These are phyloP conservation scores for Chalaropsis ovoidea DNA, from an alignment of 2,329 filamentous ascomycete species.

Conservation along the genomic window DNA sequence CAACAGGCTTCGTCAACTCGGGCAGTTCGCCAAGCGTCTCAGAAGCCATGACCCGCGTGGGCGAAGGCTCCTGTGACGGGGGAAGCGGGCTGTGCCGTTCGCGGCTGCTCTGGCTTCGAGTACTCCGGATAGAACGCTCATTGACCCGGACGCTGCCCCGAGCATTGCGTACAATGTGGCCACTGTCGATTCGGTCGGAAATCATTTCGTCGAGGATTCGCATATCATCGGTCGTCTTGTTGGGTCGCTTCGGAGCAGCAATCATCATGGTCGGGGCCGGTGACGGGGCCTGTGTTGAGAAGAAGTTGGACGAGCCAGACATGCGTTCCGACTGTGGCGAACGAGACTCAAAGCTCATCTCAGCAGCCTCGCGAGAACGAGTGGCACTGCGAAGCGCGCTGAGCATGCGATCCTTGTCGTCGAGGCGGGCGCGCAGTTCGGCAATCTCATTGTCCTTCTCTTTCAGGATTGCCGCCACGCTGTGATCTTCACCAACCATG, in stretches of 20 bases:
- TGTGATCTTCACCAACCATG: slow-evolving; percentile 69
- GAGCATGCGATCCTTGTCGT: slow-evolving; percentile 94
- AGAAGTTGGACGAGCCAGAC: slow-evolving; percentile 31
- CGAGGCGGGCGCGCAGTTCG: slow-evolving; percentile 75
- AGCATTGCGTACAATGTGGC: slow-evolving; percentile 56
- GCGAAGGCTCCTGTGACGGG: slow-evolving; percentile 20
- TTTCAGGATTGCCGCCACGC: slow-evolving; percentile 59
- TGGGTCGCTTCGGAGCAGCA: slow-evolving; percentile 37
- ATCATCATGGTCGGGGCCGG: slow-evolving; percentile 28
- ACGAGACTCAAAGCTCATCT: slow-evolving; percentile 32
- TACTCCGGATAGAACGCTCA: slow-evolving; percentile 21
- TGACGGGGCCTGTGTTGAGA: slow-evolving; percentile 28
- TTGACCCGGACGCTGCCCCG: slow-evolving; percentile 52
- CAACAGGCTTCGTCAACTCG: slow-evolving; percentile 13
- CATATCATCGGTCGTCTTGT: slow-evolving; percentile 78
- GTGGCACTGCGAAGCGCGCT: slow-evolving; percentile 74
- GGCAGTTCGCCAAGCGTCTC: not conserved
- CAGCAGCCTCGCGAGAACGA: slow-evolving; percentile 73
- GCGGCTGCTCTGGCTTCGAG: slow-evolving; percentile 19
- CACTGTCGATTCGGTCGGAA: slow-evolving; percentile 70
- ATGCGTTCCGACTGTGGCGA: slow-evolving; percentile 30
- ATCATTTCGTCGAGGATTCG: slow-evolving; percentile 97
- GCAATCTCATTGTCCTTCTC: slow-evolving; percentile 92
- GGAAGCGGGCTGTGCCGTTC: slow-evolving; percentile 17
- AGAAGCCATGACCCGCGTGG: slow-evolving; percentile 7